A percentile compares a stretch with the other conserved stretches of the same genome.
phyloP scores from a whole-genome alignment of 1,284 basidiomycete genomes.

The Tilletia walkeri region DNA sequence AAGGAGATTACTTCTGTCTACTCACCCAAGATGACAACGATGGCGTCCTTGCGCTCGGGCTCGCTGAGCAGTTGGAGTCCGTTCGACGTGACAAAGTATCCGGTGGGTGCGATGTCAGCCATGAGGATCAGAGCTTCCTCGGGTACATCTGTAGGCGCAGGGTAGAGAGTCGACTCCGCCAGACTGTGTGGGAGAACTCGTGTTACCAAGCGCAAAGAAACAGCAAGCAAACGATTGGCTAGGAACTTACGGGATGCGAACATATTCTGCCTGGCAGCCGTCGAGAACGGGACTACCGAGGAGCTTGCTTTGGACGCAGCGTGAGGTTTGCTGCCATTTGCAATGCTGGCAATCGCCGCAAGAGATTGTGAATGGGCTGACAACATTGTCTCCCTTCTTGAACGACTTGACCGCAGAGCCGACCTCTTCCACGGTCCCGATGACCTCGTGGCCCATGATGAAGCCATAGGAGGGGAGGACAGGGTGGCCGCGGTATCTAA shows the following conservation, averaged over 20 bases:
- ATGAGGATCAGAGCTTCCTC: conserved; percentile 62
- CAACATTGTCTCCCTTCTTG: conserved; percentile 76
- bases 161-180: conserved; percentile 75
- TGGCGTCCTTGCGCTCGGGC: conserved; percentile 39
- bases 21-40: conserved; percentile 35
- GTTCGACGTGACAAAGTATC: conserved; percentile 70
- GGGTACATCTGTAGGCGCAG: conserved; percentile 60
- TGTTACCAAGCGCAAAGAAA: too few relatives aligned
- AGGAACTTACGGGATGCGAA: conserved; percentile 63
- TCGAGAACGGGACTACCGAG: conserved; percentile 73
- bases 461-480: conserved; percentile 41
- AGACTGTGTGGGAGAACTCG: conserved; percentile 41
- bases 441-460: conserved; percentile 74
- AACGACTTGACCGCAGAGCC: conserved; percentile 69
- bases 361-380: conserved; percentile 78
- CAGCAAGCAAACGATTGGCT: too few relatives aligned
- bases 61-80: conserved; percentile 57
- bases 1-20: background rate
- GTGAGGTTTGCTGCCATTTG: conserved; percentile 70
- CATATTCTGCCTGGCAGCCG: conserved; percentile 83
- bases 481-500: conserved; percentile 63
- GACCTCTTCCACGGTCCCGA: conserved; percentile 72
- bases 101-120: conserved; percentile 64
- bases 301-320: conserved; percentile 68
- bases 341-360: conserved; percentile 67